Percentiles rank a stretch among this genome's conserved stretches.
These are phyloP conservation scores for Lenzites betulinus DNA, from an alignment of 768 basidiomycete genomes.

Conservation along the genomic window DNA sequence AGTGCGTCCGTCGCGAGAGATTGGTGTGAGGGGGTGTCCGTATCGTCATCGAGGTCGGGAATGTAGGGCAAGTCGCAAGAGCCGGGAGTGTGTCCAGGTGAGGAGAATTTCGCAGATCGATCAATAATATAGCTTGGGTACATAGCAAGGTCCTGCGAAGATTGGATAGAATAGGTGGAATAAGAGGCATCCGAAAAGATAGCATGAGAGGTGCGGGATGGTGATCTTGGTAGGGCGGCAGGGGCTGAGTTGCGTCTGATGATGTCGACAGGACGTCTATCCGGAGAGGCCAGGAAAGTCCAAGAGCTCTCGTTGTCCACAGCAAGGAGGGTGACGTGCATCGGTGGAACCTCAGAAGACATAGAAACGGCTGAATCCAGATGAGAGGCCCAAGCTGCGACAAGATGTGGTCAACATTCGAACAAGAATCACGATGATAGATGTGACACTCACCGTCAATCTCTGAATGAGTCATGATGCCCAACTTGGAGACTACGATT, in stretches of 20 bases:
- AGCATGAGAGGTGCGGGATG: constrained; percentile 9
- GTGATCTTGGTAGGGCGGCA: not conserved
- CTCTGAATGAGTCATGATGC: constrained; percentile 58
- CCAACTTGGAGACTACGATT: constrained; percentile 70
- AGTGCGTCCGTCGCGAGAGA: constrained; percentile 37
- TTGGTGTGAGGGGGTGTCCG: constrained; percentile 33
- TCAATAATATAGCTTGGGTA: constrained; percentile 13
- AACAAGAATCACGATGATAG: constrained; percentile 9
- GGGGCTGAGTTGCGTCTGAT: constrained; percentile 2
- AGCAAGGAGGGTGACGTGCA: constrained; percentile 63
- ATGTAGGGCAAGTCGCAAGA: constrained; percentile 31
- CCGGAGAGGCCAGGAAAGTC: constrained; percentile 48
- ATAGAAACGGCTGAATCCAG: constrained; percentile 44
- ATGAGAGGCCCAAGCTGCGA: constrained; percentile 66
- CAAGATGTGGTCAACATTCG: constrained; percentile 43
- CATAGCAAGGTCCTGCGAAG: constrained; percentile 16
- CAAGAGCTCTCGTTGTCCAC: constrained; percentile 62
- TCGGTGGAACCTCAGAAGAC: constrained; percentile 45
- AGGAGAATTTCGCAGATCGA: constrained; percentile 26
- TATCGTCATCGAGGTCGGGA: constrained; percentile 30
- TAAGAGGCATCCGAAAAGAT: constrained; percentile 18
- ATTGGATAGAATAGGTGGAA: constrained; percentile 52
- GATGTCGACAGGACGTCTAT: not conserved
- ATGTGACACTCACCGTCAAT: constrained; percentile 55
- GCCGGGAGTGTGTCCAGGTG: constrained; percentile 46